These are phyloP conservation scores for Tetrahymena thermophila DNA, from an alignment of 73 alveolate species.

Conservation along the genomic window DNA sequence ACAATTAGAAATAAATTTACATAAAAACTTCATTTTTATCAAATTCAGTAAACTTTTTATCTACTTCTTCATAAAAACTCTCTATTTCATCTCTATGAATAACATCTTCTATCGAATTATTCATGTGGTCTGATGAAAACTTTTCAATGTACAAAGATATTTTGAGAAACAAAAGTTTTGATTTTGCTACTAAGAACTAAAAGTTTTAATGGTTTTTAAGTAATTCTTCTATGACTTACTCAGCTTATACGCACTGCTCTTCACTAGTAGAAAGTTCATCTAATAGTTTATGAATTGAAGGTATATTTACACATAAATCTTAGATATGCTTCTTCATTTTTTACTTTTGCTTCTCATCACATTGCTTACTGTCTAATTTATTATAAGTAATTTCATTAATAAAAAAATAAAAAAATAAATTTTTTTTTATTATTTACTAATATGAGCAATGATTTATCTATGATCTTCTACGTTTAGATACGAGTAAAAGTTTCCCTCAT, in stretches of 20 bases:
- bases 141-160: background rate
- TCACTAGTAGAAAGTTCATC: background rate
- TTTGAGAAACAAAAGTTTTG: background rate
- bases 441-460: background rate
- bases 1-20: background rate
- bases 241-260: background rate
- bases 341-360: background rate
- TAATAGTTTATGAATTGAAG: background rate
- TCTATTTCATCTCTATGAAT: background rate
- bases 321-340: background rate
- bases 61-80: background rate
- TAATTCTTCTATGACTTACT: background rate
- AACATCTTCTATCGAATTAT: background rate
- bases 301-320: background rate
- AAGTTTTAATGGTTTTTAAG: background rate
- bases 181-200: background rate
- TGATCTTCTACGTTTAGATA: background rate
- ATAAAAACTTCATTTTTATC: background rate
- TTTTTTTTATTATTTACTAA: background rate
- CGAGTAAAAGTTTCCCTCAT: background rate
- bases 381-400: background rate
- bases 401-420: too few relatives aligned
- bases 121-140: background rate
- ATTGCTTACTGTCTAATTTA: background rate
- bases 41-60: background rate